A percentile compares a stretch with the other conserved stretches of the same genome.
Conservation (phyloP, 2,329 filamentous ascomycete genomes). For the Colletotrichum karsti region DNA sequence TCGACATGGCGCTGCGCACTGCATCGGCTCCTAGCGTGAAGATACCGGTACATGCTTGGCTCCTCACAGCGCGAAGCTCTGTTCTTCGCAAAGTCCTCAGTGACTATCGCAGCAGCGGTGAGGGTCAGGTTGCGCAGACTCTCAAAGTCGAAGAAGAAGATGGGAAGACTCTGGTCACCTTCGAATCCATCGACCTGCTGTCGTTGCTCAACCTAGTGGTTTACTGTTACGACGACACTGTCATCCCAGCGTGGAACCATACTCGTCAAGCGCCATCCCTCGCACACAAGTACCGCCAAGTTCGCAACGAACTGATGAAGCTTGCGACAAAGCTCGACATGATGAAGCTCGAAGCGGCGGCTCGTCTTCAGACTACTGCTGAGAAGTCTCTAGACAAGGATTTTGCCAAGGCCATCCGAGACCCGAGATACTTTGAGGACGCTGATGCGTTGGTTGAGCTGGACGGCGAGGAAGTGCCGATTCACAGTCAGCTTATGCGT, state of each 20-base stretch:
- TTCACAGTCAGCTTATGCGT: conserved; percentile 83
- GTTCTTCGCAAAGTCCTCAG: conserved; percentile 71
- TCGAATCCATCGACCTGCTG: conserved; percentile 77
- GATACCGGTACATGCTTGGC: conserved; percentile 85
- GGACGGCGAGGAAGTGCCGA: conserved; percentile 73
- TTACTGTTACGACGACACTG: conserved; percentile 81
- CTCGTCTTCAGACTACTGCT: conserved; percentile 76
- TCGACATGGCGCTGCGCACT: conserved; percentile 57
- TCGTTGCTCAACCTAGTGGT: conserved; percentile 82
- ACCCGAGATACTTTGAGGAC: conserved; percentile 78
- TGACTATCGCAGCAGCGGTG: conserved; percentile 62
- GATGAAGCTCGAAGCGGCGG: conserved; percentile 76
- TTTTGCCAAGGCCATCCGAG: conserved; percentile 73
- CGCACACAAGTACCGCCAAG: conserved; percentile 79
- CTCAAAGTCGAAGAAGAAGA: conserved; percentile 62
- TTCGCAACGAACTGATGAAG: conserved; percentile 88
- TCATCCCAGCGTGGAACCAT: conserved; percentile 89
- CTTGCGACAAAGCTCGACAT: conserved; percentile 78
- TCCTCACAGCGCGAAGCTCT: conserved; percentile 78
- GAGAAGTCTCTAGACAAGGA: conserved; percentile 73
- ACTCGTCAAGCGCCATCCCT: conserved; percentile 71
- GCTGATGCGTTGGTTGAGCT: conserved; percentile 84
- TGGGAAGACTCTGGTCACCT: conserved; percentile 66
- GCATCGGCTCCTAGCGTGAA: conserved; percentile 72
- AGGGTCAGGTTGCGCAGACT: conserved; percentile 66